Evolutionary conservation across 139 green algal genomes (phyloP).

Genomic region (Chlorella sp.): DNA sequence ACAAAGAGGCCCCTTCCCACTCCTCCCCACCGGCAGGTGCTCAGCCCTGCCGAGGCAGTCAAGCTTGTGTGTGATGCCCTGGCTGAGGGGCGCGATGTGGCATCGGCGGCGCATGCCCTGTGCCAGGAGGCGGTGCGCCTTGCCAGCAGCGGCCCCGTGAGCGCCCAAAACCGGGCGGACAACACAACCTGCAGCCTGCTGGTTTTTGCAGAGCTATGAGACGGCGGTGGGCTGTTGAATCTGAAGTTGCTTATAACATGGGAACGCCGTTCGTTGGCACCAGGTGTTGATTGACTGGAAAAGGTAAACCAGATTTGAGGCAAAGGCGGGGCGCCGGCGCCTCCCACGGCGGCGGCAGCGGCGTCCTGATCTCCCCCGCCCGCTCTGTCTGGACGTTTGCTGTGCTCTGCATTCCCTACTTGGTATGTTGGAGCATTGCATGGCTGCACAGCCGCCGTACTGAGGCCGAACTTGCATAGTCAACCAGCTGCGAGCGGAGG

Average conservation of each 20-base stretch:
- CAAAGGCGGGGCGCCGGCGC: too few relatives aligned
- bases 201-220: slow-evolving; percentile 45
- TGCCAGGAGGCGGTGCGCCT: slow-evolving; percentile 48
- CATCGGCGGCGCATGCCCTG: slow-evolving; percentile 52
- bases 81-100: slow-evolving; percentile 45
- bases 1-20: too few relatives aligned
- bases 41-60: slow-evolving; percentile 49
- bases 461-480: too few relatives aligned
- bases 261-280: not conserved
- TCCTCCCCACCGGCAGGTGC: not conserved
- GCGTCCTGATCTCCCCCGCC: too few relatives aligned
- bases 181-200: slow-evolving; percentile 60
- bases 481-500: too few relatives aligned
- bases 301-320: too few relatives aligned
- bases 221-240: not conserved
- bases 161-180: slow-evolving; percentile 41
- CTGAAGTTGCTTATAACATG: not conserved
- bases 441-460: too few relatives aligned
- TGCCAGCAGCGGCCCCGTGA: slow-evolving; percentile 10
- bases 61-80: slow-evolving; percentile 61
- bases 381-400: too few relatives aligned
- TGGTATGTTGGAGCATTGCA: too few relatives aligned
- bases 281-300: too few relatives aligned
- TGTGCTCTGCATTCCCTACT: too few relatives aligned
- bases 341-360: too few relatives aligned